Conservation (phyloP, 768 basidiomycete genomes). For the Strobilomyces confusus region DNA sequence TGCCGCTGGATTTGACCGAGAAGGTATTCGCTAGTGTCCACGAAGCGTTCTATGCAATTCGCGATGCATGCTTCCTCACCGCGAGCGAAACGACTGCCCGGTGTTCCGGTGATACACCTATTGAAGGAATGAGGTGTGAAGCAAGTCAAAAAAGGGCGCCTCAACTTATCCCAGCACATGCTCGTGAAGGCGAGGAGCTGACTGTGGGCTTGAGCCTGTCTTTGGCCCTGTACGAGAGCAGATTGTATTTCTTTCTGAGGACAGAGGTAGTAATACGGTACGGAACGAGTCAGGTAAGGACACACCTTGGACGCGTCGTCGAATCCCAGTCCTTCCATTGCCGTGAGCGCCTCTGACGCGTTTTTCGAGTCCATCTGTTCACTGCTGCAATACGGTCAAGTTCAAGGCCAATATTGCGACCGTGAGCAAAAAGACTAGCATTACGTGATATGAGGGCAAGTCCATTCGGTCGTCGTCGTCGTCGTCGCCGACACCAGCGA, state of each 20-base stretch:
- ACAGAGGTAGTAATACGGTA: background rate
- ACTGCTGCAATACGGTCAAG: background rate
- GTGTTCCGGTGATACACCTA: slow-evolving; percentile 79
- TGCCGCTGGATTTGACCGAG: slow-evolving; percentile 57
- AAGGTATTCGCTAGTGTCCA: slow-evolving; percentile 83
- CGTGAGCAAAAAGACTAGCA: slow-evolving; percentile 24
- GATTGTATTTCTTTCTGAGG: slow-evolving; percentile 73
- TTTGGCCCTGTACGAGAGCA: slow-evolving; percentile 76
- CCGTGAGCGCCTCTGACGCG: slow-evolving; percentile 19
- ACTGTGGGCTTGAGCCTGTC: slow-evolving; percentile 76
- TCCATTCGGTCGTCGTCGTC: background rate
- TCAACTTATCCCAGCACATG: slow-evolving; percentile 90
- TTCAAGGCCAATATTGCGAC: background rate
- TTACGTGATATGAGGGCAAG: slow-evolving; percentile 24
- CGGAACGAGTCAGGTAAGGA: background rate
- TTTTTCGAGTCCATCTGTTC: slow-evolving; percentile 24
- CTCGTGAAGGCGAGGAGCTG: slow-evolving; percentile 75
- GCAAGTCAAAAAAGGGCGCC: slow-evolving; percentile 22
- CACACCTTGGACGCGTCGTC: slow-evolving; percentile 75
- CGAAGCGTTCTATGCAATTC: slow-evolving; percentile 90
- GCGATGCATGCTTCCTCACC: slow-evolving; percentile 77
- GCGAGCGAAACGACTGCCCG: slow-evolving; percentile 73
- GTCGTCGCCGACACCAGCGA: slow-evolving; percentile 12
- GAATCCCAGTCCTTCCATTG: slow-evolving; percentile 46
- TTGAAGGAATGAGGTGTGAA: slow-evolving; percentile 10